phyloP scores from a whole-genome alignment of 2,329 filamentous ascomycete species.

The Albophoma yamanashiensis region DNA sequence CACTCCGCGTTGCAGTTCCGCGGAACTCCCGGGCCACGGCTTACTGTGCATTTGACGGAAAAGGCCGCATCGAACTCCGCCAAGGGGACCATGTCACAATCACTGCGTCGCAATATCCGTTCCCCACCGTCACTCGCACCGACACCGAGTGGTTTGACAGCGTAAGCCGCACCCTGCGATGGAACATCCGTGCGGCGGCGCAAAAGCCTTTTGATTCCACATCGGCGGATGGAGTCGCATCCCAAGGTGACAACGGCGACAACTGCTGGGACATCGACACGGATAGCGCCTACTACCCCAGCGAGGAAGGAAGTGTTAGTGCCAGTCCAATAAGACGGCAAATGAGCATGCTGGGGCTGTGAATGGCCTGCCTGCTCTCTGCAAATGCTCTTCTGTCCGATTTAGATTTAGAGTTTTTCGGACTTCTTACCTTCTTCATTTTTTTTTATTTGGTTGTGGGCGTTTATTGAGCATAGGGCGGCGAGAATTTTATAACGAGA shows the following conservation, averaged over 20 bases:
- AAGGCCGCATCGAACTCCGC: conserved; percentile 84
- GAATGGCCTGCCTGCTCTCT: conserved; percentile 1
- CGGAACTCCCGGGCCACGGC: conserved; percentile 79
- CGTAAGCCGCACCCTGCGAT: conserved; percentile 80
- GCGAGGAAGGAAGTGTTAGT: conserved; percentile 59
- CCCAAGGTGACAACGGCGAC: conserved; percentile 42
- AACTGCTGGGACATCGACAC: conserved; percentile 92
- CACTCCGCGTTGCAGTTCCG: conserved; percentile 81
- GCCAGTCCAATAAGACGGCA: conserved; percentile 61
- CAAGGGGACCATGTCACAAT: conserved; percentile 95
- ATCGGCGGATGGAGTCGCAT: conserved; percentile 18
- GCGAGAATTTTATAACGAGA: background rate
- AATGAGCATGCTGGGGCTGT: conserved; percentile 57
- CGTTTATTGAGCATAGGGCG: background rate
- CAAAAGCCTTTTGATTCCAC: conserved; percentile 76
- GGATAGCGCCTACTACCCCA: conserved; percentile 61
- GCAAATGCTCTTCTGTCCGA: background rate
- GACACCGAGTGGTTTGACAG: conserved; percentile 95
- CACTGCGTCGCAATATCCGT: conserved; percentile 90
- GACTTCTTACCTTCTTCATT: background rate
- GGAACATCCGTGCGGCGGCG: conserved; percentile 86
- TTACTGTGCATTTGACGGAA: conserved; percentile 96
- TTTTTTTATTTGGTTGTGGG: background rate
- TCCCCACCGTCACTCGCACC: conserved; percentile 87
- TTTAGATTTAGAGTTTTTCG: background rate